Evolutionary conservation across 306 rosid species (phyloP).

Genomic region (Acacia crassicarpa): DNA sequence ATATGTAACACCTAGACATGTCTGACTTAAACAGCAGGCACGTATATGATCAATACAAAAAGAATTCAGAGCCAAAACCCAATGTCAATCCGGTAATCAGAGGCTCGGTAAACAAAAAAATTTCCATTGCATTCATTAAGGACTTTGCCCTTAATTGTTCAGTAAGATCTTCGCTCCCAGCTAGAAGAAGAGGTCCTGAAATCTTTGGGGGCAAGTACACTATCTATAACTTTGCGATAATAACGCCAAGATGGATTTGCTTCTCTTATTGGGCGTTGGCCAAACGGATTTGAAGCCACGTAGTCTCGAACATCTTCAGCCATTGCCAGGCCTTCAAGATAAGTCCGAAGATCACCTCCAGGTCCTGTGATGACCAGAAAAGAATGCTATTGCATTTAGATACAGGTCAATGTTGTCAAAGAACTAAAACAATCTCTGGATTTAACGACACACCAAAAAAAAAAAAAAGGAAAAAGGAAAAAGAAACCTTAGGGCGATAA

Average conservation of each 20-base stretch:
- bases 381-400: neutral
- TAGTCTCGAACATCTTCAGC: constrained; percentile 65
- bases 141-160: neutral
- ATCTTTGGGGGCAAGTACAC: neutral
- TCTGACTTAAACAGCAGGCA: constrained; percentile 6
- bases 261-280: constrained; percentile 68
- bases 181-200: constrained; percentile 1
- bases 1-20: neutral
- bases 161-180: neutral
- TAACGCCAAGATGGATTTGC: constrained; percentile 58
- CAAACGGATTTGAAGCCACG: constrained; percentile 64
- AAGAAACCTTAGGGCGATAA: neutral
- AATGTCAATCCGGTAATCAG: neutral
- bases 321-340: constrained; percentile 56
- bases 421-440: neutral
- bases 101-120: neutral
- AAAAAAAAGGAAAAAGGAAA: neutral
- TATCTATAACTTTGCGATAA: constrained; percentile 43
- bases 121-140: neutral
- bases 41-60: neutral
- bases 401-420: neutral
- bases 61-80: neutral
- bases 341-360: constrained; percentile 69
- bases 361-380: constrained; percentile 50
- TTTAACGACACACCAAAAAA: neutral